Conservation (phyloP, 2,329 filamentous ascomycete genomes). For the Clonostachys byssicola region DNA sequence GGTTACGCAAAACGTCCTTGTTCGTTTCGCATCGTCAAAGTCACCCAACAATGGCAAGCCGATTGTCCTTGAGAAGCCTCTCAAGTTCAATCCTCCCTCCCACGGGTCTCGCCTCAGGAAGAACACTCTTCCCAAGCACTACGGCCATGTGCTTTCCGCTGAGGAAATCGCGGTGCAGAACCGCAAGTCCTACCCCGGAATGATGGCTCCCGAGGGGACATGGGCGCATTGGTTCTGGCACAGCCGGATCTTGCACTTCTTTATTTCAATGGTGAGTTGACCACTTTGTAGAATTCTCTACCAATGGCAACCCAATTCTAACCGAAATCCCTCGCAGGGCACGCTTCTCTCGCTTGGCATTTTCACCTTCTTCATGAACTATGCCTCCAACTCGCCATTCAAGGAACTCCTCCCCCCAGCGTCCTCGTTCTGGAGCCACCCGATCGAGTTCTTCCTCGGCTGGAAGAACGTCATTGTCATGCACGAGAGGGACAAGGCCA, state of each 20-base stretch:
- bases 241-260: slow-evolving; percentile 70
- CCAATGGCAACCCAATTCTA: background rate
- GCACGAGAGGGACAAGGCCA: slow-evolving; percentile 68
- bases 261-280: slow-evolving; percentile 72
- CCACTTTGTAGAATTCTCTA: background rate
- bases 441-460: slow-evolving; percentile 60
- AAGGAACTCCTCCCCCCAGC: slow-evolving; percentile 71
- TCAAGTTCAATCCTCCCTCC: slow-evolving; percentile 88
- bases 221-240: slow-evolving; percentile 84
- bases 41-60: slow-evolving; percentile 36
- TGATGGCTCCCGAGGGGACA: slow-evolving; percentile 80
- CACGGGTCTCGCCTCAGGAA: slow-evolving; percentile 69
- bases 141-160: slow-evolving; percentile 66
- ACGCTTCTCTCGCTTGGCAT: slow-evolving; percentile 66
- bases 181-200: slow-evolving; percentile 75
- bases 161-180: slow-evolving; percentile 64
- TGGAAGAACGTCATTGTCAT: slow-evolving; percentile 71
- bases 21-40: slow-evolving; percentile 24
- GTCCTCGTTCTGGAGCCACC: slow-evolving; percentile 65
- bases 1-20: slow-evolving; percentile 23
- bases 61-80: slow-evolving; percentile 77
- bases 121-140: slow-evolving; percentile 55
- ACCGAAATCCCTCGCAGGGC: slow-evolving; percentile 32
- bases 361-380: slow-evolving; percentile 74
- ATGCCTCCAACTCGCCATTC: slow-evolving; percentile 74